phyloP scores from a whole-genome alignment of 2,329 filamentous ascomycete species.

The Xylariomycetidae sp. region DNA sequence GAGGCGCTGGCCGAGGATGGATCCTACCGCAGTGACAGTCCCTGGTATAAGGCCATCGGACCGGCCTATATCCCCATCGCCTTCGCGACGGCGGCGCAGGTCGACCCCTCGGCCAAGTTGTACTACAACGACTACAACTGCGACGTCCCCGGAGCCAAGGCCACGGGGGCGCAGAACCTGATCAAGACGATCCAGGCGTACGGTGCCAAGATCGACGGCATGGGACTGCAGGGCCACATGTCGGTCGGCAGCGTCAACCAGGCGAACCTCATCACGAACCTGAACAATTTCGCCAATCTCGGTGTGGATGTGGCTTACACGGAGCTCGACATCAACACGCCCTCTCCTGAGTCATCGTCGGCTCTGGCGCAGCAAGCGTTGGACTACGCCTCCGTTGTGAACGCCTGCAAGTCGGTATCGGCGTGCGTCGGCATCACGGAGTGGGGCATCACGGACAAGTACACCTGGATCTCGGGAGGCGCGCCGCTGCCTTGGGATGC shows the following conservation, averaged over 20 bases:
- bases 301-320: constrained; percentile 48
- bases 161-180: constrained; percentile 22
- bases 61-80: constrained; percentile 46
- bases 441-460: constrained; percentile 34
- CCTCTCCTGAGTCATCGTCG: constrained; percentile 1
- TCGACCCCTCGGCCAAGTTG: constrained; percentile 44
- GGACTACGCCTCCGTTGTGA: constrained; percentile 34
- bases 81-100: constrained; percentile 42
- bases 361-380: constrained; percentile 33
- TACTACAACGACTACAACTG: constrained; percentile 59
- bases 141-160: constrained; percentile 34
- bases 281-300: constrained; percentile 35
- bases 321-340: constrained; percentile 42
- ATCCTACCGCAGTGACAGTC: constrained; percentile 33
- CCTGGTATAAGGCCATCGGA: constrained; percentile 47
- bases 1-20: constrained; percentile 31
- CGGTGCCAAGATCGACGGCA: constrained; percentile 44
- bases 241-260: not conserved
- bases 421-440: constrained; percentile 34
- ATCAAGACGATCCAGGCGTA: constrained; percentile 29
- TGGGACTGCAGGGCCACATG: constrained; percentile 44
- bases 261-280: constrained; percentile 33
- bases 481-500: constrained; percentile 30
- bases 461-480: constrained; percentile 31
- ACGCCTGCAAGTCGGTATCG: constrained; percentile 25